phyloP scores from a whole-genome alignment of 495 filamentous ascomycete genomes.

The Aspergillus haitiensis region DNA sequence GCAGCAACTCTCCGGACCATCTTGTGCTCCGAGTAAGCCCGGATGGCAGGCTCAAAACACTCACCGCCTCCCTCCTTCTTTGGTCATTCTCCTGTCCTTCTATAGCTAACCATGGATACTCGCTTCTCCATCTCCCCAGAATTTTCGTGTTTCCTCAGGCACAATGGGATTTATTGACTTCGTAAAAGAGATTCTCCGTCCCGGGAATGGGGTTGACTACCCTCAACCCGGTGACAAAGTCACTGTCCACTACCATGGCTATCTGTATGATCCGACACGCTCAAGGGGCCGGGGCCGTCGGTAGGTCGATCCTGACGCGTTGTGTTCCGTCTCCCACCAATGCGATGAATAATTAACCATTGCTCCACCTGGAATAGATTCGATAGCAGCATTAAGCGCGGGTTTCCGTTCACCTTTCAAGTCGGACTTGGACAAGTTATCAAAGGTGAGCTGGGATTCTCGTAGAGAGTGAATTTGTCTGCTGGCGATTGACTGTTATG shows the following conservation, averaged over 20 bases:
- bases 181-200: slow-evolving; percentile 35
- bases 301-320: slow-evolving; percentile 29
- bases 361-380: slow-evolving; percentile 13
- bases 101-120: too few relatives aligned
- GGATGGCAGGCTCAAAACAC: too few relatives aligned
- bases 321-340: neutral
- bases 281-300: slow-evolving; percentile 41
- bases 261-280: slow-evolving; percentile 60
- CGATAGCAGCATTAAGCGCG: slow-evolving; percentile 29
- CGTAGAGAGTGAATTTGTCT: neutral
- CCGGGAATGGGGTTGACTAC: slow-evolving; percentile 49
- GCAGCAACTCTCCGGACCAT: too few relatives aligned
- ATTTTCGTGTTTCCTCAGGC: too few relatives aligned
- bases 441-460: slow-evolving; percentile 15
- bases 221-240: slow-evolving; percentile 62
- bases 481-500: neutral
- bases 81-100: too few relatives aligned
- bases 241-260: slow-evolving; percentile 75
- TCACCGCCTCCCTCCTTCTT: too few relatives aligned
- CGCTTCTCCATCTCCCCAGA: too few relatives aligned
- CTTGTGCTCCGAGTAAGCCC: too few relatives aligned
- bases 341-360: neutral
- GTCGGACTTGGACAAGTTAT: slow-evolving; percentile 26
- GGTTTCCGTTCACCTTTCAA: slow-evolving; percentile 25
- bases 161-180: slow-evolving; percentile 48